Base-by-base conservation (phyloP, 2,329 filamentous ascomycete genomes). In the Alternaria brassicicola region DNA sequence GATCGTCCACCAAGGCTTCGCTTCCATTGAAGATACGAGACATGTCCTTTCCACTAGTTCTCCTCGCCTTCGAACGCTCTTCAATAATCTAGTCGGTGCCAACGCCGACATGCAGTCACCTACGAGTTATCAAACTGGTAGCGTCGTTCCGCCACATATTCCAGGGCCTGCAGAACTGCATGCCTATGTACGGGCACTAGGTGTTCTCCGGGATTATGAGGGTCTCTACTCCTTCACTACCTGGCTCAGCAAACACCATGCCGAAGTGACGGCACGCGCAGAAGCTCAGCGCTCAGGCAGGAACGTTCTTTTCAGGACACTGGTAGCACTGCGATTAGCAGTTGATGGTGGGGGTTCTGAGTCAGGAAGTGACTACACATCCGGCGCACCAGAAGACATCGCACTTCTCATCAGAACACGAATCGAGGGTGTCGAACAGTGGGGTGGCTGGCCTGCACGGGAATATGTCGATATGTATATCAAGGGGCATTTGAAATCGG, bases 151-250 rank as follows among this genome's bases (percentile, higher is more conserved):
- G 2, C 75, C 82, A 7, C 75, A 80, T 35, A 72, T 79, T 12
- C 78, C 88, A 10, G 73, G 74, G 9, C 81, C 83, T 6, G 75
- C 76, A 19, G 75, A 82, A 35, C 69, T 86, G 1, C 85, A 89
- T 65, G 78, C 80, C 2, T 89, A 90, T 69, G 82, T 92, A 71
- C 82, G 87, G 45, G 82, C 85, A 1, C 78, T 92, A 21, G 89
- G 85, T 1, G 82, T 84, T 51, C 74, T 87, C n/a, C 83, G 83
- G 33, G 86, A 91, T 63, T 80, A 81, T 47, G 77, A 83, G 2
- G 86, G 84, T 48, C 85, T 92, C 71, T 80, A 84, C 5, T 78
- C 78, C 4, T 75, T 88, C 5, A 75, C 89, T 13, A 73, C 78
- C 28, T 93, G 88, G 88, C 84, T 89, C 63, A 75, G 60, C 5